Evolutionary conservation across 192 early-diverging fungal genomes (phyloP), one percentile per base, ranked within the genome.

Genomic region (Podila minutissima): DNA sequence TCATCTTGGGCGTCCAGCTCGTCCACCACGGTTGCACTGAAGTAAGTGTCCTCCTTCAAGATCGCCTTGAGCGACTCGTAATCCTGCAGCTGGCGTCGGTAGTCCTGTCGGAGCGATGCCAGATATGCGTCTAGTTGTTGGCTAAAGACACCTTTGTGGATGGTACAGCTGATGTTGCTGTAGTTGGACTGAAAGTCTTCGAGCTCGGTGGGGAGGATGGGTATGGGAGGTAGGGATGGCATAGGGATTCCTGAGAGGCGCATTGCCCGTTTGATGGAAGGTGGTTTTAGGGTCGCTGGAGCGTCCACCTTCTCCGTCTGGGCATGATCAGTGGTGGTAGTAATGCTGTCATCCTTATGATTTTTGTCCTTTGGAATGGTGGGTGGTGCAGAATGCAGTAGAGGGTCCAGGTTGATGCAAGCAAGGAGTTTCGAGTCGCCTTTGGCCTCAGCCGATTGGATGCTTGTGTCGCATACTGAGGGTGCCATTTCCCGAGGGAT

Each of bases 1-100:
- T 93, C 92, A 22, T 88, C 85, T 35, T 85, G 59, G 26, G 91
- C 90, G 29, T 93, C 91, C 6, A 93, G 66, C 15, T 88, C 83
- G 51, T 91, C 88, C 0, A 92, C 72, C 3, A 92, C 20, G 20
- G 37, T 63, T 1, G 29, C 72, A 5, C 29, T 62, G 57, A 75
- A 67, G 15, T 37, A 68, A 5, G 55, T 64, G 19, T 71, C 72
- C 31, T 62, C 69, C 7, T 68, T 26, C 8, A 55, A 35, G 17
- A 64, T 32, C 1, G 15, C 26, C 15, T 81, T 67, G 11, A 81
- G 53, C 2, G 15, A 15, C 3, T 81, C 76, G 22, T 68, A 69
- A 15, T 29, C 28, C 33, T 64, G 32, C 6, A 69, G 53, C 28
- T 72, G 76, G 6, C 50, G 41, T 38, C 73, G 65, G 13, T 72